These are phyloP conservation scores for Emergomyces orientalis DNA, from an alignment of 2,329 filamentous ascomycete genomes.

Conservation along the genomic window DNA sequence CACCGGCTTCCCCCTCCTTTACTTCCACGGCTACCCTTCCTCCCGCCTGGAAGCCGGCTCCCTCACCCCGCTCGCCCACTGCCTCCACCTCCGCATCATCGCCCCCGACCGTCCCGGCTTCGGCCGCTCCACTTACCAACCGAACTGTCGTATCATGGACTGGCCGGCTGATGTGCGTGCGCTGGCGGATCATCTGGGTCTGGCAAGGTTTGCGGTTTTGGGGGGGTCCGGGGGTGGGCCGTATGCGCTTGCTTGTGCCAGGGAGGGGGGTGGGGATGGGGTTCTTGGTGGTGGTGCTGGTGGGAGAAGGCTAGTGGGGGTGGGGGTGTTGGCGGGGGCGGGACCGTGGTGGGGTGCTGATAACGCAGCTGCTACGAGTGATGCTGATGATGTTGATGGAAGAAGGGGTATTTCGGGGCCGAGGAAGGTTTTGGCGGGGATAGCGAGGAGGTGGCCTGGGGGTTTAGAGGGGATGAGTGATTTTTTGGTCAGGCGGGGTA, in stretches of 20 bases:
- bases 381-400: too few relatives aligned
- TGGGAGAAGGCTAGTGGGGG: constrained; percentile 23
- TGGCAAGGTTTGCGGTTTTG: constrained; percentile 36
- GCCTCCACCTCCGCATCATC: constrained; percentile 33
- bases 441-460: constrained; percentile 20
- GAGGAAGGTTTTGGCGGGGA: constrained; percentile 12
- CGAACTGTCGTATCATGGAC: constrained; percentile 31
- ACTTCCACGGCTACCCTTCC: constrained; percentile 37
- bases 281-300: constrained; percentile 24
- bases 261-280: constrained; percentile 6
- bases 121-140: constrained; percentile 35
- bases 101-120: constrained; percentile 31
- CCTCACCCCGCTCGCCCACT: constrained; percentile 26
- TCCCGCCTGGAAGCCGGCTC: constrained; percentile 35
- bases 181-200: constrained; percentile 33
- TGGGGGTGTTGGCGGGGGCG: constrained; percentile 32
- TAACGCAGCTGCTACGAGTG: constrained; percentile 19
- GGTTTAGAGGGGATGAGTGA: constrained; percentile 16
- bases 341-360: constrained; percentile 29
- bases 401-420: background rate
- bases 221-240: constrained; percentile 42
- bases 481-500: constrained; percentile 16
- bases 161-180: constrained; percentile 36
- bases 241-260: constrained; percentile 41
- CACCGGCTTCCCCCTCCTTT: constrained; percentile 30